Conservation (phyloP, 2,329 filamentous ascomycete species). For the Fusarium sp. region DNA sequence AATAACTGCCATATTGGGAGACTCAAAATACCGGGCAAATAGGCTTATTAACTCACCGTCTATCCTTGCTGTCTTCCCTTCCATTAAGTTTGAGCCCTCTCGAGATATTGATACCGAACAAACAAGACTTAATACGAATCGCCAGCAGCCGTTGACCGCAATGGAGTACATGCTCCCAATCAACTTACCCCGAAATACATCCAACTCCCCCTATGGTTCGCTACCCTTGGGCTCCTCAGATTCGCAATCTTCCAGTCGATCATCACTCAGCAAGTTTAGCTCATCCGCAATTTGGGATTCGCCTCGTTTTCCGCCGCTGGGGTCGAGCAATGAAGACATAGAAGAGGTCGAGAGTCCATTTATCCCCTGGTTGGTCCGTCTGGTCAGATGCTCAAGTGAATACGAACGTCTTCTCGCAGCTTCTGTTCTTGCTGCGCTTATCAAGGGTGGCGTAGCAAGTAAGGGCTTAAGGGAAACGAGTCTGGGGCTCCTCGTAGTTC, state of each 20-base stretch:
- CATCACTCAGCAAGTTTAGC: slow-evolving; percentile 46
- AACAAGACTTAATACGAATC: slow-evolving; percentile 60
- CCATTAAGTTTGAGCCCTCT: slow-evolving; percentile 62
- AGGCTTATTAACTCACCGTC: slow-evolving; percentile 75
- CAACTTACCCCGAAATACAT: slow-evolving; percentile 50
- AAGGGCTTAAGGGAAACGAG: slow-evolving; percentile 69
- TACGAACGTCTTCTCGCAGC: slow-evolving; percentile 74
- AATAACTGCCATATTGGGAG: slow-evolving; percentile 78
- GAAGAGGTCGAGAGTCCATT: slow-evolving; percentile 77
- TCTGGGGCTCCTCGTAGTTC: slow-evolving; percentile 75
- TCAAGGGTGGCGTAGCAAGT: slow-evolving; percentile 73
- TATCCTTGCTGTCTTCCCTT: slow-evolving; percentile 75
- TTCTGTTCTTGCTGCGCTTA: slow-evolving; percentile 74
- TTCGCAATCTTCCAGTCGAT: slow-evolving; percentile 46
- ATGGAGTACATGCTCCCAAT: slow-evolving; percentile 73
- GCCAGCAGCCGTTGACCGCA: slow-evolving; percentile 50
- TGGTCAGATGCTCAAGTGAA: slow-evolving; percentile 67
- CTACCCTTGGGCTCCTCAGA: slow-evolving; percentile 35
- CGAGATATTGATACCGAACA: slow-evolving; percentile 64
- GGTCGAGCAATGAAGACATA: slow-evolving; percentile 50
- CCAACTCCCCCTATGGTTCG: slow-evolving; percentile 40
- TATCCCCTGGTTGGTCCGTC: slow-evolving; percentile 76
- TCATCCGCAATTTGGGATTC: slow-evolving; percentile 49
- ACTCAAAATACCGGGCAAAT: slow-evolving; percentile 81
- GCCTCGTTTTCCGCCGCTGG: slow-evolving; percentile 45